Percentiles rank a stretch among this genome's conserved stretches.
phyloP scores from a whole-genome alignment of 2,329 filamentous ascomycete genomes.

The Tolypocladium album region DNA sequence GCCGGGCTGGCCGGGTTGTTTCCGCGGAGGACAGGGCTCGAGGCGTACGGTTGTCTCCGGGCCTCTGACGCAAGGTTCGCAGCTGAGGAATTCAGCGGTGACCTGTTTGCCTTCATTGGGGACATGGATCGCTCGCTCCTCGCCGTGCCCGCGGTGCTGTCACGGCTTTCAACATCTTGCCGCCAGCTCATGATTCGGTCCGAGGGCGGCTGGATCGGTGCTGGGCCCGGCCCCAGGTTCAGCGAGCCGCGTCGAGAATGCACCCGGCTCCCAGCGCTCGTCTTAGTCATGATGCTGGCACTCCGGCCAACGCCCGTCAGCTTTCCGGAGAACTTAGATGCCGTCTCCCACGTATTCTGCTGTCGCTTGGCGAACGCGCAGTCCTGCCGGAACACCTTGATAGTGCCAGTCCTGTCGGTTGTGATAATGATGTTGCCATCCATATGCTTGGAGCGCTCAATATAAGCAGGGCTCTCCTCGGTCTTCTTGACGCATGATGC shows the following conservation, averaged over 20 bases:
- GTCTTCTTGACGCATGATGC: slow-evolving; percentile 29
- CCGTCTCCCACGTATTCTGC: slow-evolving; percentile 67
- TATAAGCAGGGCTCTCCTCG: slow-evolving; percentile 65
- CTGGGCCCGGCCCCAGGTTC: slow-evolving; percentile 17
- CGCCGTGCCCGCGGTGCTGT: slow-evolving; percentile 26
- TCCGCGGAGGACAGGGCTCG: slow-evolving; percentile 13
- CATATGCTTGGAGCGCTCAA: slow-evolving; percentile 63
- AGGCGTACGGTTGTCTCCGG: slow-evolving; percentile 29
- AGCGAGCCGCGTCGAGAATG: slow-evolving; percentile 47
- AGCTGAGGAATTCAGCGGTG: slow-evolving; percentile 23
- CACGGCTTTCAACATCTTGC: slow-evolving; percentile 46
- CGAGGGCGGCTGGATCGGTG: slow-evolving; percentile 27
- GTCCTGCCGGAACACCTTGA: slow-evolving; percentile 94
- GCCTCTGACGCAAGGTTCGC: slow-evolving; percentile 34
- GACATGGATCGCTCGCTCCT: slow-evolving; percentile 46
- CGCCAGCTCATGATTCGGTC: slow-evolving; percentile 88
- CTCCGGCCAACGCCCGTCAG: slow-evolving; percentile 49
- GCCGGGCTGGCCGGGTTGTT: slow-evolving; percentile 27
- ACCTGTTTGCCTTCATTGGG: slow-evolving; percentile 32
- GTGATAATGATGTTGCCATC: slow-evolving; percentile 89
- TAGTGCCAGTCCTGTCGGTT: slow-evolving; percentile 74
- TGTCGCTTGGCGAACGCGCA: slow-evolving; percentile 74
- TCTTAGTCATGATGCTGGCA: slow-evolving; percentile 43
- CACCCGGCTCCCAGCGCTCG: slow-evolving; percentile 35
- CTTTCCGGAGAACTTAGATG: slow-evolving; percentile 64